Percentiles rank a stretch among this genome's conserved stretches.
These are phyloP conservation scores for Daedaleopsis nitida DNA, from an alignment of 768 basidiomycete genomes.

Conservation along the genomic window DNA sequence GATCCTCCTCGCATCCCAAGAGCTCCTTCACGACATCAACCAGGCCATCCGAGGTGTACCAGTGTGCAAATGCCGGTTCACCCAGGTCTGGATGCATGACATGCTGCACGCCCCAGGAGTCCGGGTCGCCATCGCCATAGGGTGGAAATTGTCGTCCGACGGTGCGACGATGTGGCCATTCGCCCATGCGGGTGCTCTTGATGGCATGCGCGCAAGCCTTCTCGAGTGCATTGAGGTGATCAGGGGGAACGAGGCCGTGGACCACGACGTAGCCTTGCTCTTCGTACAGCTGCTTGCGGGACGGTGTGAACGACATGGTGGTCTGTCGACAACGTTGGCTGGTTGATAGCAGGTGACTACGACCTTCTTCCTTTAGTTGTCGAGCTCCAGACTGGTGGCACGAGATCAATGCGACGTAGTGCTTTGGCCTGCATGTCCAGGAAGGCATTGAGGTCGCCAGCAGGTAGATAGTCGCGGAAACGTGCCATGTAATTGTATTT, in stretches of 20 bases:
- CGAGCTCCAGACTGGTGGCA: too few relatives aligned
- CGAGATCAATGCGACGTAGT: too few relatives aligned
- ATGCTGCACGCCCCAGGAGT: conserved; percentile 83
- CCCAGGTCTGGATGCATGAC: conserved; percentile 76
- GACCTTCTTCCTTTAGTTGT: too few relatives aligned
- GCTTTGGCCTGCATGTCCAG: too few relatives aligned
- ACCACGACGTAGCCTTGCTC: conserved; percentile 68
- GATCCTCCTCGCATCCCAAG: conserved; percentile 55
- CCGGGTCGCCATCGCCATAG: conserved; percentile 55
- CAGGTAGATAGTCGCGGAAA: too few relatives aligned
- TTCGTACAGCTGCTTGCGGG: conserved; percentile 54
- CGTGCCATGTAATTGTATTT: too few relatives aligned
- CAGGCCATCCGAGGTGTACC: conserved; percentile 65
- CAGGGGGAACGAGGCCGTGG: conserved; percentile 50
- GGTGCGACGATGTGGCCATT: conserved; percentile 67
- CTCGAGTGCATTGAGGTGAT: conserved; percentile 42
- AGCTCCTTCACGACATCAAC: conserved; percentile 45
- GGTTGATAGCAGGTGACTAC: conserved; percentile 6
- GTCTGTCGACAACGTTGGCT: neutral
- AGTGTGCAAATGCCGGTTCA: conserved; percentile 60
- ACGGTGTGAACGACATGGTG: conserved; percentile 7
- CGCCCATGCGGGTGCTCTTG: conserved; percentile 54
- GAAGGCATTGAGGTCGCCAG: too few relatives aligned
- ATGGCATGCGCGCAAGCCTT: conserved; percentile 55
- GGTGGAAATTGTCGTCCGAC: conserved; percentile 84